Percentiles rank a stretch among this genome's conserved stretches.
Evolutionary conservation across 2,329 filamentous ascomycete genomes (phyloP).

Genomic region (Madurella fahalii): DNA sequence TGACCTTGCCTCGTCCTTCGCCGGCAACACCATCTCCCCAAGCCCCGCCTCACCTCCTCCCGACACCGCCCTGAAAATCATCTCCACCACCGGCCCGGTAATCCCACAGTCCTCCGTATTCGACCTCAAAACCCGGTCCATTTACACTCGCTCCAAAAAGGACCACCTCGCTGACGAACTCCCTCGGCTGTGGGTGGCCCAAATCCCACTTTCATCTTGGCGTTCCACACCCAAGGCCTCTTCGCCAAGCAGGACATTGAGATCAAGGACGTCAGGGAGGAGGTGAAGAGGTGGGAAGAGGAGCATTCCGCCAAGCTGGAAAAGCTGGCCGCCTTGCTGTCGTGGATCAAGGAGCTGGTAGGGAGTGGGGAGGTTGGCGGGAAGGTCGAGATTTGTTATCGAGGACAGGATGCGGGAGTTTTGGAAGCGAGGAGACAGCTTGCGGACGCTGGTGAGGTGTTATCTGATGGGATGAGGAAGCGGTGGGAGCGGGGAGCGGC

Average conservation of each 20-base stretch:
- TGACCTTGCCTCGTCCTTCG: slow-evolving; percentile 7
- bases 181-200: slow-evolving; percentile 40
- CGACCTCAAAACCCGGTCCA: slow-evolving; percentile 43
- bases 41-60: background rate
- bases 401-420: background rate
- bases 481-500: slow-evolving; percentile 21
- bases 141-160: slow-evolving; percentile 33
- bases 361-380: slow-evolving; percentile 6
- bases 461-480: slow-evolving; percentile 27
- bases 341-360: slow-evolving; percentile 21
- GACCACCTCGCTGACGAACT: slow-evolving; percentile 35
- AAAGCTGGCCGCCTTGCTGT: slow-evolving; percentile 30
- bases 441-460: slow-evolving; percentile 18
- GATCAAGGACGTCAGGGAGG: slow-evolving; percentile 30
- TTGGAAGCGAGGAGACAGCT: slow-evolving; percentile 27
- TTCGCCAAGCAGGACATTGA: slow-evolving; percentile 34
- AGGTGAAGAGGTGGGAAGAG: slow-evolving; percentile 36
- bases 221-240: slow-evolving; percentile 35
- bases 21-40: background rate
- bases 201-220: slow-evolving; percentile 40
- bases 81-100: slow-evolving; percentile 24
- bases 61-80: background rate
- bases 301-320: slow-evolving; percentile 30
- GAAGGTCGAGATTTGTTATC: slow-evolving; percentile 27
- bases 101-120: slow-evolving; percentile 35